phyloP scores from a whole-genome alignment of 1,284 basidiomycete species.

The Grifola frondosa region DNA sequence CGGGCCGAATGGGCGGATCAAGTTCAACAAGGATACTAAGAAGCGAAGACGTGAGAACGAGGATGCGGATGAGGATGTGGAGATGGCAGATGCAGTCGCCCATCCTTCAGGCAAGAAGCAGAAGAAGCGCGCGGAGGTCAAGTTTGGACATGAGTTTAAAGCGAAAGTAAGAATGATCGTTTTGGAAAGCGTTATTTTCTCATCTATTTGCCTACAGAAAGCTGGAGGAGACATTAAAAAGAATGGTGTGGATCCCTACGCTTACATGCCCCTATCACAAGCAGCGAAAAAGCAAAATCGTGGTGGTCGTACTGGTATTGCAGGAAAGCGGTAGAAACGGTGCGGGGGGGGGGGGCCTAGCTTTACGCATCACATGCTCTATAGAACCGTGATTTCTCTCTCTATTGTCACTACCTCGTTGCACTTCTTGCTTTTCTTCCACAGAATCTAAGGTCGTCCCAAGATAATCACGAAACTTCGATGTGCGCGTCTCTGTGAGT shows the following conservation, averaged over 20 bases:
- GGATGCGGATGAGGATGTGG: constrained; percentile 63
- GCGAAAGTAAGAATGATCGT: constrained; percentile 55
- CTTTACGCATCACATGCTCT: too few species aligned
- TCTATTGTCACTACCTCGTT: too few species aligned
- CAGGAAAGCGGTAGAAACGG: constrained; percentile 37
- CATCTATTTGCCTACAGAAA: constrained; percentile 51
- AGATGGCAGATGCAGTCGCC: constrained; percentile 60
- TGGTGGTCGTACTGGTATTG: constrained; percentile 31
- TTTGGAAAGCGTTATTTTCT: background rate
- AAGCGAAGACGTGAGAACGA: constrained; percentile 72
- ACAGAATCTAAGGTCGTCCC: too few species aligned
- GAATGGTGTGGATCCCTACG: constrained; percentile 87
- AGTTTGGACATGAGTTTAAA: constrained; percentile 88
- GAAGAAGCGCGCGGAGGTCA: constrained; percentile 57
- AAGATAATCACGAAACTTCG: too few species aligned
- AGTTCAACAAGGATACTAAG: constrained; percentile 97
- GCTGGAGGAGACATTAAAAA: constrained; percentile 92
- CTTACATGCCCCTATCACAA: constrained; percentile 83
- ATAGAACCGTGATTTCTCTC: too few species aligned
- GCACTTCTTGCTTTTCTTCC: too few species aligned
- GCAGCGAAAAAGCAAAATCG: constrained; percentile 65
- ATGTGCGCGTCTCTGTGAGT: too few species aligned
- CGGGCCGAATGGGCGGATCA: constrained; percentile 81
- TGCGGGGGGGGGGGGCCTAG: too few species aligned
- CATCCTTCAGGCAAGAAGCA: constrained; percentile 46